Percentiles rank a stretch among this genome's conserved stretches.
phyloP scores from a whole-genome alignment of 169 alveolate species.

The Cryptosporidium ryanae region DNA sequence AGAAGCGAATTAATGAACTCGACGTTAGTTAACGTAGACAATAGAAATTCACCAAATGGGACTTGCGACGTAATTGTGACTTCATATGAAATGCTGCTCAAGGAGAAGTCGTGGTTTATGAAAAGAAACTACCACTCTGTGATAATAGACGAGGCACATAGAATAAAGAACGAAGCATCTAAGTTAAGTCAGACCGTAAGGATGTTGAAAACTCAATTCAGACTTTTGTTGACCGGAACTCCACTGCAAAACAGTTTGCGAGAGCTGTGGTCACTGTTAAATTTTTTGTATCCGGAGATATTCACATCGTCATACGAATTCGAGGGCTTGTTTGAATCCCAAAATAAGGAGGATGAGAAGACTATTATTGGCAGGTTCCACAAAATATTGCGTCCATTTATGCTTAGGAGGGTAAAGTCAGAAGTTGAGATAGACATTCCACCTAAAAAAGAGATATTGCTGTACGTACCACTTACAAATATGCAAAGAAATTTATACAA shows the following conservation, averaged over 20 bases:
- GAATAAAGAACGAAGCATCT: constrained; percentile 95
- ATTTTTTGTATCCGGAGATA: constrained; percentile 96
- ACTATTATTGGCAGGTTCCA: constrained; percentile 91
- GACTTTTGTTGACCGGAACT: constrained; percentile 98
- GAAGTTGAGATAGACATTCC: constrained; percentile 98
- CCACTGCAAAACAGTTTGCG: constrained; percentile 98
- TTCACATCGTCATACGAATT: constrained; percentile 96
- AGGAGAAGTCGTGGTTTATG: constrained; percentile 91
- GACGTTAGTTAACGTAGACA: constrained; percentile 60
- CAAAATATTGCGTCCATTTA: constrained; percentile 95
- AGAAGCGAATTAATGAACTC: constrained; percentile 82
- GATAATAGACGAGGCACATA: constrained; percentile 99
- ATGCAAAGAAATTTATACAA: constrained; percentile 93
- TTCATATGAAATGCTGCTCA: constrained; percentile 92
- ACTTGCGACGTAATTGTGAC: constrained; percentile 94
- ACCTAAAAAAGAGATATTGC: constrained; percentile 91
- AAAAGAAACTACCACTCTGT: constrained; percentile 94
- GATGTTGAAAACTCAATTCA: constrained; percentile 91
- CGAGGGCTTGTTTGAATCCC: constrained; percentile 92
- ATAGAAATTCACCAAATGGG: constrained; percentile 76
- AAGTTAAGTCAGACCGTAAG: constrained; percentile 92
- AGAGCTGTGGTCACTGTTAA: constrained; percentile 98
- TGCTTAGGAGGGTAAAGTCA: constrained; percentile 96
- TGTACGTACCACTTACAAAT: constrained; percentile 91
- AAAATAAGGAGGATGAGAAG: constrained; percentile 81